A percentile compares a stretch with the other conserved stretches of the same genome.
Evolutionary conservation across 2,329 filamentous ascomycete species (phyloP).

Genomic region (Myriosclerotinia duriaeana): DNA sequence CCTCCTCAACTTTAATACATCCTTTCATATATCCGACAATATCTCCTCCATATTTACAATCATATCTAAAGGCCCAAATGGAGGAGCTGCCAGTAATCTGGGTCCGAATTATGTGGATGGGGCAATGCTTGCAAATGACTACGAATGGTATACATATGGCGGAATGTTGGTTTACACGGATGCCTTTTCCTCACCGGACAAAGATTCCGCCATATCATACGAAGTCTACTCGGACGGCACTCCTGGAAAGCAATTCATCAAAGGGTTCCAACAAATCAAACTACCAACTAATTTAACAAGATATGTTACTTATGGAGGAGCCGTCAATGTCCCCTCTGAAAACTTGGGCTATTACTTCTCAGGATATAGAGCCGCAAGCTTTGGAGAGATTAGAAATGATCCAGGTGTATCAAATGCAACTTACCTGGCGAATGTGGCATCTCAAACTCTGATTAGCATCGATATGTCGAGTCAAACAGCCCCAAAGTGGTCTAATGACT

Average conservation of each 20-base stretch:
- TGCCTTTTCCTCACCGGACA: conserved; percentile 44
- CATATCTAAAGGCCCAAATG: conserved; percentile 49
- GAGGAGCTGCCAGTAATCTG: conserved; percentile 50
- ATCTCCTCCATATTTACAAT: conserved; percentile 51
- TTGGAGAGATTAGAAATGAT: conserved; percentile 50
- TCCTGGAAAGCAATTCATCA: conserved; percentile 33
- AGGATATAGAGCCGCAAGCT: conserved; percentile 54
- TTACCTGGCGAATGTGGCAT: conserved; percentile 43
- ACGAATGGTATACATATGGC: conserved; percentile 64
- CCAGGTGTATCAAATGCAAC: conserved; percentile 28
- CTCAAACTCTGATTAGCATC: conserved; percentile 59
- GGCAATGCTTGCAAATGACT: conserved; percentile 63
- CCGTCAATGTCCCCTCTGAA: conserved; percentile 65
- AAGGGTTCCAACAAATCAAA: not conserved
- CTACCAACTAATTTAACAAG: conserved; percentile 53
- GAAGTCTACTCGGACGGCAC: conserved; percentile 54
- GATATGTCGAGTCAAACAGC: conserved; percentile 54
- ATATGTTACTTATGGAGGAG: conserved; percentile 64
- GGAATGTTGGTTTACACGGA: conserved; percentile 49
- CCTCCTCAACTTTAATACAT: conserved; percentile 56
- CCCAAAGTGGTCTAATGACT: conserved; percentile 57
- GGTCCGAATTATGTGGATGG: conserved; percentile 61
- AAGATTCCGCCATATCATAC: conserved; percentile 51
- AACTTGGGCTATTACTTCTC: conserved; percentile 72
- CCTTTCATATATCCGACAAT: conserved; percentile 56